phyloP scores from a whole-genome alignment of 2,329 filamentous ascomycete species.

The Diplodia corticola region DNA sequence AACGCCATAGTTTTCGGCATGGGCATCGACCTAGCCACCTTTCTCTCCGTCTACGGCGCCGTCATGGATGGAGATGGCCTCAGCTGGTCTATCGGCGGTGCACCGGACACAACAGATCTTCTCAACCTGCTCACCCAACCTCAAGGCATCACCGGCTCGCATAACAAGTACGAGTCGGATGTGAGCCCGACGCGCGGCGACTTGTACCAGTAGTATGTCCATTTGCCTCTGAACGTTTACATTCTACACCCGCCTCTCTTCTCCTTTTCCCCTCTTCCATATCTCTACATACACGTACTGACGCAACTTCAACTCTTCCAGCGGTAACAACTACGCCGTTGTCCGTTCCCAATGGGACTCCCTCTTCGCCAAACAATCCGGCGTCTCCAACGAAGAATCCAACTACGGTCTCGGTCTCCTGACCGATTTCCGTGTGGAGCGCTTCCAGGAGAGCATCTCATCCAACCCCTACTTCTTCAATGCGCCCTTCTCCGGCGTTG shows the following conservation, averaged over 20 bases:
- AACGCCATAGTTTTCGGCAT: not conserved
- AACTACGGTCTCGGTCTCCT: constrained; percentile 6
- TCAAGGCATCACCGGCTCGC: constrained; percentile 4
- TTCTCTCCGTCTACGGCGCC: constrained; percentile 9
- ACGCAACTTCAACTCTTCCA: not conserved
- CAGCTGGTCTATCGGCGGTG: constrained; percentile 6
- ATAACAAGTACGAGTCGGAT: constrained; percentile 10
- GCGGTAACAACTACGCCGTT: constrained; percentile 5
- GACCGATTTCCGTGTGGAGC: constrained; percentile 11
- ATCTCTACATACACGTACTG: not conserved
- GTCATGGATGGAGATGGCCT: constrained; percentile 12
- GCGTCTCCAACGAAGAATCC: not conserved
- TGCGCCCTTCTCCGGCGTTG: constrained; percentile 2
- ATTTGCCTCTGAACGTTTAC: too few relatives aligned
- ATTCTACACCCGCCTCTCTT: not conserved
- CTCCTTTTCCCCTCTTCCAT: not conserved
- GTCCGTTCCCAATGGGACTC: constrained; percentile 4
- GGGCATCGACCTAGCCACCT: not conserved
- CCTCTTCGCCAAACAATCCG: constrained; percentile 11
- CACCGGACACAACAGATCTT: not conserved
- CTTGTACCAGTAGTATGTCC: not conserved
- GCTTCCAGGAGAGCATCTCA: constrained; percentile 7
- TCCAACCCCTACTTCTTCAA: constrained; percentile 14
- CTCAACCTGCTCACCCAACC: constrained; percentile 12
- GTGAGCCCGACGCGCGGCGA: constrained; percentile 5